These are phyloP conservation scores for Aspergillus biplanus DNA, from an alignment of 495 filamentous ascomycete species.

Conservation along the genomic window DNA sequence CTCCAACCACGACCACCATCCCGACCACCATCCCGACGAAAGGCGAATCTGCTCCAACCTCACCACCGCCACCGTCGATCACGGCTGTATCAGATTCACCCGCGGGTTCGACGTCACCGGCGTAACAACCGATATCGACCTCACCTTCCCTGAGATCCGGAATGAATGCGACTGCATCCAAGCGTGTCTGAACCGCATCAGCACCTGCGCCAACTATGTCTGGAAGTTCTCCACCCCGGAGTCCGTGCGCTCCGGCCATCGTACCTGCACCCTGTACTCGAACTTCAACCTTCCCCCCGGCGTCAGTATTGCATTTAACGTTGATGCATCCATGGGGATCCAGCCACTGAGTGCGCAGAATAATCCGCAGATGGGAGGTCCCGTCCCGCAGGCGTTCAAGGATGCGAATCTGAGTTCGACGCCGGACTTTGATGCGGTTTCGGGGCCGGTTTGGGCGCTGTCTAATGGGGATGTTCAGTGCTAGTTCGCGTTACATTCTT, in stretches of 20 bases:
- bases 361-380: conserved; percentile 4
- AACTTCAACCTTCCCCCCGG: conserved; percentile 7
- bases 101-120: conserved; percentile 14
- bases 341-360: background rate
- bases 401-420: conserved; percentile 1
- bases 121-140: conserved; percentile 4
- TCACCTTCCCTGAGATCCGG: background rate
- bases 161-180: conserved; percentile 11
- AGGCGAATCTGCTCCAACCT: conserved; percentile 5
- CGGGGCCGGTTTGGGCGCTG: conserved; percentile 11
- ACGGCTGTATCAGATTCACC: conserved; percentile 9
- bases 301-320: background rate
- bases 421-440: conserved; percentile 6
- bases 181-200: background rate
- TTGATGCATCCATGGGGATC: background rate
- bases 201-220: conserved; percentile 9
- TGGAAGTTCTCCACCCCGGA: conserved; percentile 12
- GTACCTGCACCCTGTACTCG: conserved; percentile 13
- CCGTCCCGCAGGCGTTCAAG: conserved; percentile 10
- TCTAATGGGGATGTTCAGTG: conserved; percentile 5
- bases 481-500: background rate
- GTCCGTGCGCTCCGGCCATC: conserved; percentile 4
- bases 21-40: too few relatives aligned
- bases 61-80: background rate
- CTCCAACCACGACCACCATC: too few relatives aligned